Evolutionary conservation across 2,329 filamentous ascomycete genomes (phyloP).

Genomic region (Apiospora hydei): DNA sequence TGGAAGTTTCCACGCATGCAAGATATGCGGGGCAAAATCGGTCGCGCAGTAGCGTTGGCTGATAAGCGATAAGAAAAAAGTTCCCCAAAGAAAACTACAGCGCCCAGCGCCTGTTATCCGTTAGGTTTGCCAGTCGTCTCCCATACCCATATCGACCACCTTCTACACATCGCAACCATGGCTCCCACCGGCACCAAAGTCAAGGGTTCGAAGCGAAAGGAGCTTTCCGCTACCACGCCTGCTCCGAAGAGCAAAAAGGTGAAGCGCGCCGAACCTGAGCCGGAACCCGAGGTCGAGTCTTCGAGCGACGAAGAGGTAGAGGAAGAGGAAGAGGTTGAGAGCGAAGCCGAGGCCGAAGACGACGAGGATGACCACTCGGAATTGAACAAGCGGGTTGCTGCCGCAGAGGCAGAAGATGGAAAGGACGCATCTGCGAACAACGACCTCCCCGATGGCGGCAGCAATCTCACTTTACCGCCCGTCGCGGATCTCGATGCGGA

Average conservation of each 20-base stretch:
- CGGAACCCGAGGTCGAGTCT: conserved; percentile 9
- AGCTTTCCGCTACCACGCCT: neutral
- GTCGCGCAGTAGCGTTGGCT: neutral
- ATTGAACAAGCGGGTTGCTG: conserved; percentile 22
- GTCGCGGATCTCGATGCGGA: conserved; percentile 18
- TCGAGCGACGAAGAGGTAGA: neutral
- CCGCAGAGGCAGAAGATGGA: conserved; percentile 22
- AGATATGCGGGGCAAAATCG: conserved; percentile 1
- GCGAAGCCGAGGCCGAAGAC: neutral
- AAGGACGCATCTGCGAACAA: conserved; percentile 13
- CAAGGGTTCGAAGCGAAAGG: conserved; percentile 19
- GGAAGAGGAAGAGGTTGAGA: neutral
- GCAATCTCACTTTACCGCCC: conserved; percentile 15
- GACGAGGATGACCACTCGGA: conserved; percentile 10
- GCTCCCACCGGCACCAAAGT: conserved; percentile 4
- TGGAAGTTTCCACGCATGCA: neutral
- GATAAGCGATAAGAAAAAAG: conserved; percentile 21
- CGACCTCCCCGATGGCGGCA: conserved; percentile 22
- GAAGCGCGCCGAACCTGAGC: conserved; percentile 20
- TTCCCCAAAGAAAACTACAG: conserved; percentile 18
- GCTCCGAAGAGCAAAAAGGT: conserved; percentile 22
- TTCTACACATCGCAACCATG: conserved; percentile 21
- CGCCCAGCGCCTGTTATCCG: neutral
- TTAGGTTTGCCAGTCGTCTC: neutral
- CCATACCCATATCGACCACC: neutral